Percentiles rank a stretch among this genome's conserved stretches.
Conservation (phyloP, 2,329 filamentous ascomycete species). For the Pseudogymnoascus sp. region DNA sequence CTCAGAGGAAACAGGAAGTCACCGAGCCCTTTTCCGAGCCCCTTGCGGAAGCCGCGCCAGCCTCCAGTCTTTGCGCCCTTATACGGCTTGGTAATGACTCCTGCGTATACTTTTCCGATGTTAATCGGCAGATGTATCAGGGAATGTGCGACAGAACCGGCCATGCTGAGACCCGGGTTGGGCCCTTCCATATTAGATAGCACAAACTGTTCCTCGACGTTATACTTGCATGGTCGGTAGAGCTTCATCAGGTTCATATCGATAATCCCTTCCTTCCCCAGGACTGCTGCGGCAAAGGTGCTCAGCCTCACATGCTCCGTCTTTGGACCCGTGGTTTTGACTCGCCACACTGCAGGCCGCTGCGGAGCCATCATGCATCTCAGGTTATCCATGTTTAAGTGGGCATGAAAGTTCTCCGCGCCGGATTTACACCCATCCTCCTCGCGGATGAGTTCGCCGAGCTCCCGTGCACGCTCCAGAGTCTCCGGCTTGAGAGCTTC, state of each 20-base stretch:
- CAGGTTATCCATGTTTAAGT: slow-evolving; percentile 55
- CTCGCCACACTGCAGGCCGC: slow-evolving; percentile 63
- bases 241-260: slow-evolving; percentile 28
- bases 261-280: slow-evolving; percentile 56
- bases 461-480: slow-evolving; percentile 38
- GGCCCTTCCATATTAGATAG: slow-evolving; percentile 15
- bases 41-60: slow-evolving; percentile 15
- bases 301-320: slow-evolving; percentile 43
- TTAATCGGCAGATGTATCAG: slow-evolving; percentile 15
- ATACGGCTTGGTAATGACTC: slow-evolving; percentile 15
- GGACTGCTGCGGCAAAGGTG: slow-evolving; percentile 58
- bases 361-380: slow-evolving; percentile 61
- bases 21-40: slow-evolving; percentile 14
- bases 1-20: slow-evolving; percentile 13
- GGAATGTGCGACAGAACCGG: slow-evolving; percentile 16
- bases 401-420: slow-evolving; percentile 59
- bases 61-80: slow-evolving; percentile 14
- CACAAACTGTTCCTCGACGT: slow-evolving; percentile 14
- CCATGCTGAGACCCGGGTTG: slow-evolving; percentile 16
- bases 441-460: slow-evolving; percentile 53
- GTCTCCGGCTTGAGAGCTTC: slow-evolving; percentile 51
- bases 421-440: slow-evolving; percentile 56
- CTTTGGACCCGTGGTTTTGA: slow-evolving; percentile 56
- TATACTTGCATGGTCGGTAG: slow-evolving; percentile 15
- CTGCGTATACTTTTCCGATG: slow-evolving; percentile 15